A percentile compares a stretch with the other conserved stretches of the same genome.
Evolutionary conservation across 2,329 filamentous ascomycete genomes (phyloP).

Genomic region (Chaetoscypha palmicola): DNA sequence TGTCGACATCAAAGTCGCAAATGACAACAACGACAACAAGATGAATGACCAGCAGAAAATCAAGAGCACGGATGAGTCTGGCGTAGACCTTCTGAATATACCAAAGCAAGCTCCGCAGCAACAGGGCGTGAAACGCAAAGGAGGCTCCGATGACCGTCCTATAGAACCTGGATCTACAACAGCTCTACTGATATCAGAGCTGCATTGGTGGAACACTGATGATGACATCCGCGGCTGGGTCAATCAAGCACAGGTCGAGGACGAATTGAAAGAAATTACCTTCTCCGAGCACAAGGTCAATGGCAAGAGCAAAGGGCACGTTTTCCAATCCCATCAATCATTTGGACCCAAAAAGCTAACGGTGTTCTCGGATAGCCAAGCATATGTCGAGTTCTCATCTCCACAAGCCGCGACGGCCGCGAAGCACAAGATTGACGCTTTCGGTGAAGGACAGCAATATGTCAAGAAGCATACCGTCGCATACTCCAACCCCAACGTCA

Average conservation of each 20-base stretch:
- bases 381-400: slow-evolving; percentile 77
- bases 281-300: slow-evolving; percentile 99
- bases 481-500: slow-evolving; percentile 69
- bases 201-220: slow-evolving; percentile 96
- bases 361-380: slow-evolving; percentile 42
- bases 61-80: slow-evolving; percentile 35
- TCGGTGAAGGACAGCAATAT: slow-evolving; percentile 43
- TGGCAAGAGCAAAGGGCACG: slow-evolving; percentile 95
- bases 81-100: slow-evolving; percentile 31
- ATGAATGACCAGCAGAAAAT: slow-evolving; percentile 35
- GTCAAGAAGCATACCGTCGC: slow-evolving; percentile 62
- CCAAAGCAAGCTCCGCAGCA: slow-evolving; percentile 36
- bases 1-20: slow-evolving; percentile 36
- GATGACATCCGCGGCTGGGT: slow-evolving; percentile 90
- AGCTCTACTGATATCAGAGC: slow-evolving; percentile 78
- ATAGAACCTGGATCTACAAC: slow-evolving; percentile 55
- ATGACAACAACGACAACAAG: slow-evolving; percentile 28
- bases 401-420: slow-evolving; percentile 78
- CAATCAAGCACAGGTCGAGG: slow-evolving; percentile 70
- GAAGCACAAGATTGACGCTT: slow-evolving; percentile 72
- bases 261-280: slow-evolving; percentile 83
- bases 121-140: slow-evolving; percentile 55
- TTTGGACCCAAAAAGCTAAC: slow-evolving; percentile 2
- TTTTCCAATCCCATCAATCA: too few species aligned
- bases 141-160: slow-evolving; percentile 50